Evolutionary conservation across 352 stramenopile genomes (phyloP).

Genomic region (Phytophthora podocarpi): DNA sequence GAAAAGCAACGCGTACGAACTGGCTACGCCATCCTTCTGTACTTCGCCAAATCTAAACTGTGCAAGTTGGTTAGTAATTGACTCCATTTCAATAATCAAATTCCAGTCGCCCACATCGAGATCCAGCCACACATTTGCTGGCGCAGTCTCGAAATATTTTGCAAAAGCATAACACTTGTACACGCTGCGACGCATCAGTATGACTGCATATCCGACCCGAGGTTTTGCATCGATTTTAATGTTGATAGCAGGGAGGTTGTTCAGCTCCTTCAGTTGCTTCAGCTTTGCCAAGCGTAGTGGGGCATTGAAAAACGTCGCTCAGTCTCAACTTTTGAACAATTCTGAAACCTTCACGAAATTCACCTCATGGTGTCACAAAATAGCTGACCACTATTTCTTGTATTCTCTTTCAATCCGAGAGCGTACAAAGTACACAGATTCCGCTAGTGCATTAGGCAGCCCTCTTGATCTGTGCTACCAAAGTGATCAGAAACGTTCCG

Average conservation of each 20-base stretch:
- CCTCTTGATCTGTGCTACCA: constrained; percentile 7
- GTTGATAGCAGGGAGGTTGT: not conserved
- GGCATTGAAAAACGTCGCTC: constrained; percentile 3
- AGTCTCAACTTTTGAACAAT: constrained; percentile 4
- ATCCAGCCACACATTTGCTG: not conserved
- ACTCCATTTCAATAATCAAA: constrained; percentile 13
- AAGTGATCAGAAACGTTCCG: constrained; percentile 6
- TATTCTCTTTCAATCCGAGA: constrained; percentile 9
- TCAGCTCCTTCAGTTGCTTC: constrained; percentile 1
- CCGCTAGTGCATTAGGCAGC: constrained; percentile 11
- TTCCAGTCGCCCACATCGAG: not conserved
- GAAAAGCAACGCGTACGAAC: constrained; percentile 9
- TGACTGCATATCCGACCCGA: constrained; percentile 4
- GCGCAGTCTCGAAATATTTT: constrained; percentile 2
- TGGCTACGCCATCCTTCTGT: constrained; percentile 8
- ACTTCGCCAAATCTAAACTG: constrained; percentile 16
- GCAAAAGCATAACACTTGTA: constrained; percentile 9
- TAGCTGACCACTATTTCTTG: not conserved
- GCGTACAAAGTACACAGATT: constrained; percentile 3
- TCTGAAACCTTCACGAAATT: not conserved
- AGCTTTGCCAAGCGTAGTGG: not conserved
- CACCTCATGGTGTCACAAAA: not conserved
- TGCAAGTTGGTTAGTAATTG: constrained; percentile 7
- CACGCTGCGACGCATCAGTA: not conserved
- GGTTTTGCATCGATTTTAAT: constrained; percentile 1